Conservation (phyloP, 1,139 yeast species). For the Lodderomyces pseudojiufengensis region DNA sequence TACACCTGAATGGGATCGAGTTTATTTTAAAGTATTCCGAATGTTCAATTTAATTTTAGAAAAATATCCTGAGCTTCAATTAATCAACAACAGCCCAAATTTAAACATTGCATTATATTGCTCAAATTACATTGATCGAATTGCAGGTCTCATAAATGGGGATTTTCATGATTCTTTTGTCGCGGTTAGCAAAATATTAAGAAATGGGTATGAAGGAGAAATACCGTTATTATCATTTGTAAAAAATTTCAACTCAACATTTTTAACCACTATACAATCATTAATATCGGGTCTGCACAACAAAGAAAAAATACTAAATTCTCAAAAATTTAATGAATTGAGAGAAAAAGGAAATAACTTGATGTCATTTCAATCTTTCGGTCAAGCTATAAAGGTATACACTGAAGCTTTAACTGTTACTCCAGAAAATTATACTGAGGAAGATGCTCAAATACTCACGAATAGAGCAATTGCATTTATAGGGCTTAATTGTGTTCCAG, state of each 20-base stretch:
- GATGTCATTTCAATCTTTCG: constrained; percentile 35
- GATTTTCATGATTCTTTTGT: too few relatives aligned
- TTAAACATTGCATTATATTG: neutral
- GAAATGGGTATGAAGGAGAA: neutral
- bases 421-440: constrained; percentile 14
- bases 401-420: constrained; percentile 34
- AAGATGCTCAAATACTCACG: constrained; percentile 34
- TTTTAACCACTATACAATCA: neutral
- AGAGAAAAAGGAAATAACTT: constrained; percentile 44
- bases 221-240: constrained; percentile 3
- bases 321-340: constrained; percentile 16
- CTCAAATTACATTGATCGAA: too few relatives aligned
- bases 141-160: too few relatives aligned
- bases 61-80: too few relatives aligned
- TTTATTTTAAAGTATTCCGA: too few relatives aligned
- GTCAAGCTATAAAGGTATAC: constrained; percentile 41
- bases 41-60: too few relatives aligned
- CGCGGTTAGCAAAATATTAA: too few relatives aligned
- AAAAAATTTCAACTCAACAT: neutral
- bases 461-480: constrained; percentile 44
- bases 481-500: constrained; percentile 42
- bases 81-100: too few relatives aligned
- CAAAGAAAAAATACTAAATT: neutral
- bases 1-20: too few relatives aligned
- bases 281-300: neutral